Evolutionary conservation across 2,329 filamentous ascomycete genomes (phyloP), one percentile per base, ranked within the genome.

Genomic region (Tolypocladium album): DNA sequence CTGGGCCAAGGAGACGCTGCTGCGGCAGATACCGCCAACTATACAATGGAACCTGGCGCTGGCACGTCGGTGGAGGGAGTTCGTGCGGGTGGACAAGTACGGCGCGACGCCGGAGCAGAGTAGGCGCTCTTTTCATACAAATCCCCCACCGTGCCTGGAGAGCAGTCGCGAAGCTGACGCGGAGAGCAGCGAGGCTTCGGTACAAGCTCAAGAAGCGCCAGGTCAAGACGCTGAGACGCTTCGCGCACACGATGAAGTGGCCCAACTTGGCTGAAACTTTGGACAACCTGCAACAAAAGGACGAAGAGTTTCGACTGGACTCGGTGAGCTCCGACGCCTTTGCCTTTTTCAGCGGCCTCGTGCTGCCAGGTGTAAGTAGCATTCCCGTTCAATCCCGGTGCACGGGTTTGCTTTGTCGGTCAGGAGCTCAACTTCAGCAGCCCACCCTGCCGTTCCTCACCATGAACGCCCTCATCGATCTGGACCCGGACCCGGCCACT

Each of bases 381-480:
- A 52, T 34, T 9, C 47, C 15, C 20, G 8, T n/a, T 27, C 47
- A 34, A 4, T 20, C 50, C 50, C 27, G 8, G 20, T 34, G 27
- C 17, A 12, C 4, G 45, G 12, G 22, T 2, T 13, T 31, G 27
- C 7, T 1, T 4, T 4, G 6, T 24, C 6, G 47, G 15, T 4
- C 15, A 36, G 27, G 17, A 12, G 20, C 6, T 12, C n/a, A 22
- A 36, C 45, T 27, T 40, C 20, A 2, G 12, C 61, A 82, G 79
- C 75, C 79, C 4, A 85, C 83, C 0, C 83, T 89, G 55, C 87
- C 88, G 3, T 92, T 88, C 73, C 80, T 90, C 43, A 84, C 90
- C 55, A 91, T 92, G 87, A 91, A 90, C 69, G 83, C 88, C 4
- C 78, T 92, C 52, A 85, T 91, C 64, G 88, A 91, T 69, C 83